Percentiles rank a stretch among this genome's conserved stretches.
These are phyloP conservation scores for Fistulifera solaris DNA, from an alignment of 108 stramenopile genomes.

Conservation along the genomic window DNA sequence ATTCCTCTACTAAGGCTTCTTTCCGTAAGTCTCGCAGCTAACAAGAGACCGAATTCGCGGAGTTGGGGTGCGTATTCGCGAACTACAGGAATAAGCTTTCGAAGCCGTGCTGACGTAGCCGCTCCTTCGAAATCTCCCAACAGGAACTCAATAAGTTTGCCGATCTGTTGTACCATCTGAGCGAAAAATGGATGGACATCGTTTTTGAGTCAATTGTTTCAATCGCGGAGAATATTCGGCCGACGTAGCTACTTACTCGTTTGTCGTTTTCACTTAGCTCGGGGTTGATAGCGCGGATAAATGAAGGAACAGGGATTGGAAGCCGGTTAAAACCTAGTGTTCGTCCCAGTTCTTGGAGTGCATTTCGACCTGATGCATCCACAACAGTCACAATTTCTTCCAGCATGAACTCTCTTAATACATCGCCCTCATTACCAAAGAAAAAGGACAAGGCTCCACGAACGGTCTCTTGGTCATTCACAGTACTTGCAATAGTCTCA, in stretches of 20 bases:
- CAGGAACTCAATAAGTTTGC: constrained; percentile 63
- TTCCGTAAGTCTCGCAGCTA: constrained; percentile 62
- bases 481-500: constrained; percentile 1
- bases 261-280: constrained; percentile 49
- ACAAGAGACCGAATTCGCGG: constrained; percentile 52
- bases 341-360: constrained; percentile 42
- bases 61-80: constrained; percentile 67
- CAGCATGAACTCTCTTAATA: constrained; percentile 84
- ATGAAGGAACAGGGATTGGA: constrained; percentile 42
- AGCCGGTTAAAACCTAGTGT: constrained; percentile 44
- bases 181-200: not conserved
- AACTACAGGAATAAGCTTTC: constrained; percentile 56
- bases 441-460: constrained; percentile 87
- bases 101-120: constrained; percentile 26
- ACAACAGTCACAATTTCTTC: constrained; percentile 84
- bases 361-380: constrained; percentile 66
- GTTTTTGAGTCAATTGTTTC: not conserved
- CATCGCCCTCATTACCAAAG: constrained; percentile 83
- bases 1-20: constrained; percentile 59
- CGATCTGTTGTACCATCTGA: constrained; percentile 65
- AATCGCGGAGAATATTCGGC: not conserved
- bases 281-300: constrained; percentile 63
- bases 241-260: constrained; percentile 16
- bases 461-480: constrained; percentile 58
- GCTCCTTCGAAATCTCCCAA: constrained; percentile 67